Evolutionary conservation across 2,329 filamentous ascomycete species (phyloP).

Genomic region (Colletotrichum truncatum): DNA sequence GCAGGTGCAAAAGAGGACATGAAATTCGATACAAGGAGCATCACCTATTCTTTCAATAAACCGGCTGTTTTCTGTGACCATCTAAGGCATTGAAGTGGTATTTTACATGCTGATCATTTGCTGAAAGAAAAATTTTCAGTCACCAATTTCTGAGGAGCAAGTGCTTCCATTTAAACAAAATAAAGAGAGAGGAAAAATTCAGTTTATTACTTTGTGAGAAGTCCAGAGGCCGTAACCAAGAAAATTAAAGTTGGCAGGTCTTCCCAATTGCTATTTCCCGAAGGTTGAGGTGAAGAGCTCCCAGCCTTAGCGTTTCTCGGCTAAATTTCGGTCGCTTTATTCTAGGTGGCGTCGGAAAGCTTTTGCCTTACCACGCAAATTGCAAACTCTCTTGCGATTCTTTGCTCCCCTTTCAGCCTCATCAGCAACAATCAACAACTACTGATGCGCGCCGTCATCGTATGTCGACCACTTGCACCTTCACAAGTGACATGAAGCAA

Average conservation of each 20-base stretch:
- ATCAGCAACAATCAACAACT: slow-evolving; percentile 36
- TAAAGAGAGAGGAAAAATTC: no score
- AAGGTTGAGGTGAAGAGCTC: neutral
- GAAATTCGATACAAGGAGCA: neutral
- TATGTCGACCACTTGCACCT: slow-evolving; percentile 29
- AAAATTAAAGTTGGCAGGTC: neutral
- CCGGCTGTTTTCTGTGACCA: no score
- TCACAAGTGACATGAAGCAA: slow-evolving; percentile 45
- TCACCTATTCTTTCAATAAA: no score
- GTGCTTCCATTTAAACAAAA: no score
- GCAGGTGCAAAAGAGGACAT: slow-evolving; percentile 2
- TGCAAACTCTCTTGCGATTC: slow-evolving; percentile 33
- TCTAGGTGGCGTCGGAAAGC: slow-evolving; percentile 43
- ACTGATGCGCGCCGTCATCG: slow-evolving; percentile 33
- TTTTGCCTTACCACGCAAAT: slow-evolving; percentile 32
- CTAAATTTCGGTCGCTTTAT: slow-evolving; percentile 41
- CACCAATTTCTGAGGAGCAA: no score
- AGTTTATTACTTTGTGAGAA: no score
- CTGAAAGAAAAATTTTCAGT: no score
- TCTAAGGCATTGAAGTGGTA: no score
- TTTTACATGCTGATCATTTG: no score
- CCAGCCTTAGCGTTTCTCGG: slow-evolving; percentile 33
- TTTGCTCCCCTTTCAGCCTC: slow-evolving; percentile 32
- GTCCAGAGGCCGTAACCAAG: no score
- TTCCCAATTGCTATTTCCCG: neutral